Base-by-base conservation (phyloP, 305 asterid species). In the Withania somnifera region DNA sequence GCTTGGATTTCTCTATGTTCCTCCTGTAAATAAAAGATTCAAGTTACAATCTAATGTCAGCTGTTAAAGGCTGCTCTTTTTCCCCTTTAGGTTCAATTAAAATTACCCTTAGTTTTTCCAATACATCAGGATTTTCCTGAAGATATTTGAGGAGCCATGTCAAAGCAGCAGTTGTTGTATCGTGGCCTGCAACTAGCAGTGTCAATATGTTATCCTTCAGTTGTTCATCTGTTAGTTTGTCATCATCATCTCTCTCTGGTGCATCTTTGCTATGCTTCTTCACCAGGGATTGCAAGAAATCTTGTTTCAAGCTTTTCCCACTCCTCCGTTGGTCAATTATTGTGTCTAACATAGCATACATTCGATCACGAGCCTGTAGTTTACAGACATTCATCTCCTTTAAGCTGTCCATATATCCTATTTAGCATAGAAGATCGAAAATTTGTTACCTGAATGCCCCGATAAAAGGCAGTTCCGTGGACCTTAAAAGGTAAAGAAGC, bases 131-230 rank as follows among this genome's bases (percentile, higher is more conserved):
- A 64, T 92, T 94, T 87, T 92, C 95, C 85, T 85, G 96, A 24
- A 91, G 94, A 82, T 88, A 92, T 82, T 94, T 92, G 88, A 92
- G 81, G 34, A 91, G 88, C 96, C 98, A 94, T 58, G 98, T 92
- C 61, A 94, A 86, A 63, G 89, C 97, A 82, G 98, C 98, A 63
- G 98, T 92, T 11, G 98, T 94, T 81, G 98, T 92, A 83, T 94
- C 97, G 82, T 92, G 98, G 30, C 98, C 98, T 26, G 98, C 98
- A 86, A 92, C 93, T 58, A 92, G 86, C 63, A 94, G 89, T 17
- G 97, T 91, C 85, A 94, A 34, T 84, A 92, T 92, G 83, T 94
- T 94, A 87, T 94, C 98, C 90, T 94, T 94, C 79, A 94, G 81
- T 80, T 94, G 97, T 42, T 86, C 85, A 77, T 94, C 98, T 22